Conservation (phyloP, 108 stramenopile species). For the Cyclotella kingstonii region DNA sequence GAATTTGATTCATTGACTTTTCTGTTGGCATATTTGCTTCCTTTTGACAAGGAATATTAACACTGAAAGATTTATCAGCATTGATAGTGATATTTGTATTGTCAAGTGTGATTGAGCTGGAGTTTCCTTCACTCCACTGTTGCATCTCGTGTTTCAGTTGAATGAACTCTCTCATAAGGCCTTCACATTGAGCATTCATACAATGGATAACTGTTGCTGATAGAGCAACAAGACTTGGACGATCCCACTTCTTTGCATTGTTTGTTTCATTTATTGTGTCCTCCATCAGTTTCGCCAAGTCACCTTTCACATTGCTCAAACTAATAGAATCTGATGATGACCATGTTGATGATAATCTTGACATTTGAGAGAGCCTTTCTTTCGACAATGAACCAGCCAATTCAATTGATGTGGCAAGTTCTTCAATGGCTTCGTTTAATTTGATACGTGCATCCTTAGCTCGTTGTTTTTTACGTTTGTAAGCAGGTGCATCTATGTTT, state of each 20-base stretch:
- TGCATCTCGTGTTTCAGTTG: conserved; percentile 35
- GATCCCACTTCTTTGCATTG: conserved; percentile 82
- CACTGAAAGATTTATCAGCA: too few species aligned
- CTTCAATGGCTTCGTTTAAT: conserved; percentile 81
- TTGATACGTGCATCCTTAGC: conserved; percentile 84
- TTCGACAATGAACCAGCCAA: conserved; percentile 73
- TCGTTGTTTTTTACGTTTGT: conserved; percentile 85
- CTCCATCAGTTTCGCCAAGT: conserved; percentile 43
- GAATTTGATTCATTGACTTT: too few species aligned
- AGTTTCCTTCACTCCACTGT: background rate
- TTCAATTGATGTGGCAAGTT: conserved; percentile 64
- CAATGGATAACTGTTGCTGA: conserved; percentile 69
- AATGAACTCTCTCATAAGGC: conserved; percentile 65
- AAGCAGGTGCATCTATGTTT: conserved; percentile 46
- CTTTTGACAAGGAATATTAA: too few species aligned
- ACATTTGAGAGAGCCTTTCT: too few species aligned
- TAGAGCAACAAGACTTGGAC: conserved; percentile 79
- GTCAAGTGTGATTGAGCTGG: too few species aligned
- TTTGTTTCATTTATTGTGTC: conserved; percentile 56
- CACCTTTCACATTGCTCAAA: too few species aligned
- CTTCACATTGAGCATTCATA: conserved; percentile 80
- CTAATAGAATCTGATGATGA: conserved; percentile 2
- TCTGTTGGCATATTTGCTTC: too few species aligned
- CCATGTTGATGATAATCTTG: too few species aligned
- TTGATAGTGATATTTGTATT: too few species aligned